Base-by-base conservation (phyloP, 495 filamentous ascomycete genomes). In the Parachaetomium inaequale region DNA sequence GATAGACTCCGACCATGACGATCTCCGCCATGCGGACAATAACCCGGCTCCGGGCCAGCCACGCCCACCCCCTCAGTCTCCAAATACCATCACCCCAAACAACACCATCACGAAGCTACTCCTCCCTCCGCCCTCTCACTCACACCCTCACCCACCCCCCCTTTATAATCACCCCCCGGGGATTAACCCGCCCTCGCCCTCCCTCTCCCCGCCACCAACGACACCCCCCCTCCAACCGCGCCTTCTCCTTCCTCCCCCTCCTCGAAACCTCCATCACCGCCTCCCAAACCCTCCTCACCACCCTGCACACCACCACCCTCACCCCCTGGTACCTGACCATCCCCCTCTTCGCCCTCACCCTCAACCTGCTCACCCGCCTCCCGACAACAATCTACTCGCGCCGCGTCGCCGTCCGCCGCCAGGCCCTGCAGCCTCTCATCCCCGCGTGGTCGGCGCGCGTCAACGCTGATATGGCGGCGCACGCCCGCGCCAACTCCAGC, bases 251-350 rank as follows among this genome's bases (percentile, higher is more conserved):
- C 47, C 15, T 40, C 28, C 28, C 63, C 50, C 42, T 53, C 45
- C 62, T 87, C 59, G 79, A 81, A 40, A 68, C 80, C 23, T 72
- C 77, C 34, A 55, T 87, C 47, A 71, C 80, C 36, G 66, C 74
- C 61, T 81, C 88, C 19, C 79, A 86, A 34, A 67, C 74, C 54
- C 67, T 87, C 46, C 75, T 94, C 53, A 75, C 85, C n/a, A 66
- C 73, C 46, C 66, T 93, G 3, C 91, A 94, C 70, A 66, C 68
- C 32, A 15, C 76, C 65, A 83, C 82, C 28, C 76, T 78, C 49
- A 79, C 88, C 3, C 83, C 91, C 62, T 96, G 91, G 91, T 85
- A 72, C 51, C 66, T 83, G 10, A 81, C 85, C 28, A 83, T 96
- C 56, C 91, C 92, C 0, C 77, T 89, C 57, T 79, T 88, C 1